phyloP scores from a whole-genome alignment of 176 grass and related monocot species.

The Zizania latifolia region DNA sequence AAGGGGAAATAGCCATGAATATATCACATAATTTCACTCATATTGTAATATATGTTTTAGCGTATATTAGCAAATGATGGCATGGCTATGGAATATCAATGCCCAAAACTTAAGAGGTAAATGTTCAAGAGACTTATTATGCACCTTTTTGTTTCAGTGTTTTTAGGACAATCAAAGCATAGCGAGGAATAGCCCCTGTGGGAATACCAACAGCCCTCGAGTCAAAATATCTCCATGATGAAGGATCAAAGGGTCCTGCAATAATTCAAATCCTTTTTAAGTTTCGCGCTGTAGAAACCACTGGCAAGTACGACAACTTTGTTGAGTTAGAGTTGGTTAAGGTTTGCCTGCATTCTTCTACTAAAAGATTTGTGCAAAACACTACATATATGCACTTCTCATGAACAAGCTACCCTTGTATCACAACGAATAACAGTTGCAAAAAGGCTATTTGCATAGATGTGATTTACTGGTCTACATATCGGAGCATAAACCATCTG shows the following conservation, averaged over 20 bases:
- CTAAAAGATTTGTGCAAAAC: neutral
- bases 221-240: slow-evolving; percentile 52
- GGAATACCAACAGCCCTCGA: slow-evolving; percentile 55
- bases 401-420: neutral
- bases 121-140: neutral
- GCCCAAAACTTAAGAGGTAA: neutral
- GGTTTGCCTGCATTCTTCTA: neutral
- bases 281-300: neutral
- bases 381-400: neutral
- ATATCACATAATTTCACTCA: slow-evolving; percentile 1
- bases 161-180: slow-evolving; percentile 46
- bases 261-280: slow-evolving; percentile 5
- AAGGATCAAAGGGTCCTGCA: slow-evolving; percentile 61
- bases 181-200: slow-evolving; percentile 28
- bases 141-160: slow-evolving; percentile 49
- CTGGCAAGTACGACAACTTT: neutral
- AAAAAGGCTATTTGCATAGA: neutral
- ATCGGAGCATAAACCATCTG: neutral
- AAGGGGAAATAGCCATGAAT: neutral
- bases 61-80: slow-evolving; percentile 19
- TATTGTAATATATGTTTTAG: neutral
- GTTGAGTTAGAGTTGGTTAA: neutral
- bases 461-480: neutral
- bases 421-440: neutral
- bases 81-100: slow-evolving; percentile 14